Base-by-base conservation (phyloP, 768 basidiomycete genomes). In the Macrolepiota albuminosa region DNA sequence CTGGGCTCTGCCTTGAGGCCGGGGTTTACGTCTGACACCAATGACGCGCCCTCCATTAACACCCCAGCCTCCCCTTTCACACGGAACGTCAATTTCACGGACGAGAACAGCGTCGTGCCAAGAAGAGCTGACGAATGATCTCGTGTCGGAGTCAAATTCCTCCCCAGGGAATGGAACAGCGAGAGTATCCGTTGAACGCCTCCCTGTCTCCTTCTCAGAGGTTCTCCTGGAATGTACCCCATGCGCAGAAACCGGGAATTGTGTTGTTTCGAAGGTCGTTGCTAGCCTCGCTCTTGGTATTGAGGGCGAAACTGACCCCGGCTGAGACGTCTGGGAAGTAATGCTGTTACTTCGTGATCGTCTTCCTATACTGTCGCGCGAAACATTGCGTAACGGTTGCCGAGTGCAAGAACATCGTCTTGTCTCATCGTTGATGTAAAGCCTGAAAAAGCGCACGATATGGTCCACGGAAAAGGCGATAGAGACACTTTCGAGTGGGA, bases 21-120 rank as follows among this genome's bases (percentile, higher is more conserved):
- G 81, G 13, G 86, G 78, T 64, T 80, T 84, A 53, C 91, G 79
- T 16, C 91, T 82, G 18, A 95, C 74, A 13, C 93, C 93, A 9
- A 93, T 74, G 56, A 88, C 74, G 54, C 73, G 77, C n/a, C 78
- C 77, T 26, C 73, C 77, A 43, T 77, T 70, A 24, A 88, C 70
- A 63, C 86, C 89, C 93, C 93, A 95, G 3, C 82, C 81, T 13
- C 93, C 91, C 54, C 91, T 81, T 60, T 94, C 90, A 64, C 84
- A 87, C 13, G 77, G 78, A 7, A 85, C 74, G 62, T 88, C 84
- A 7, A 77, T 79, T 18, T 81, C 75, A 48, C 78, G 76, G 45
- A 81, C 71, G 21, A 88, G 75, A 31, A 81, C 75, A n/a, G 86
- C 77, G 54, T 81, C 81, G 57, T 76, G 76, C 87, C 86, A 89